phyloP scores from a whole-genome alignment of 345 rosid genomes.

The Physaria fendleri region DNA sequence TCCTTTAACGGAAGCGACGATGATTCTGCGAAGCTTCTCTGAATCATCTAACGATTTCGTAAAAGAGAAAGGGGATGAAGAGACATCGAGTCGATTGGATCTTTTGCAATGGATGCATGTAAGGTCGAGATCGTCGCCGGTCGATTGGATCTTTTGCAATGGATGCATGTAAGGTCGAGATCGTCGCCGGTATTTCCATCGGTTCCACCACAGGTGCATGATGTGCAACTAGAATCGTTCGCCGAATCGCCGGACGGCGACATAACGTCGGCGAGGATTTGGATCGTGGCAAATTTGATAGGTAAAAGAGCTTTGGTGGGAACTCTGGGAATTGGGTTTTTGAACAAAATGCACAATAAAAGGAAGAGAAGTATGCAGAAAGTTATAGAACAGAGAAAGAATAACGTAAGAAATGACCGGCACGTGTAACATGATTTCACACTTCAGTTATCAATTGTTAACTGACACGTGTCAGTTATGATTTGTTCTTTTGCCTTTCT shows the following conservation, averaged over 20 bases:
- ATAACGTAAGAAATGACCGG: no score
- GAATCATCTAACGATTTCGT: constrained; percentile 31
- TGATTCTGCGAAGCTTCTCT: constrained; percentile 62
- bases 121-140: constrained; percentile 8
- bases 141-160: constrained; percentile 33
- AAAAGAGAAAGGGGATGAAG: constrained; percentile 21
- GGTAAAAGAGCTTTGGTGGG: constrained; percentile 45
- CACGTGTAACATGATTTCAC: no score
- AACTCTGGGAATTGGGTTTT: constrained; percentile 30
- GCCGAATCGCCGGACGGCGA: no score
- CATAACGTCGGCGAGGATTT: constrained; percentile 29
- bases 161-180: constrained; percentile 21
- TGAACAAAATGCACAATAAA: no score
- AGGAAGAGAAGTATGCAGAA: not conserved
- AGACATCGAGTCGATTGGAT: constrained; percentile 27
- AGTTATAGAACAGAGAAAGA: not conserved
- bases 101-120: constrained; percentile 36
- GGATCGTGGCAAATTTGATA: constrained; percentile 13
- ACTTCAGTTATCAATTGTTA: not conserved
- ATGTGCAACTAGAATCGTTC: constrained; percentile 17
- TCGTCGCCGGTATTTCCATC: constrained; percentile 22
- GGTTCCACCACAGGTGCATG: constrained; percentile 20
- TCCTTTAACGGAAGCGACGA: constrained; percentile 65
- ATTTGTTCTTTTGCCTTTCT: no score
- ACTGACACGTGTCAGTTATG: no score